Evolutionary conservation across 75 land plant species (phyloP).

Genomic region (Gnetum montanum): DNA sequence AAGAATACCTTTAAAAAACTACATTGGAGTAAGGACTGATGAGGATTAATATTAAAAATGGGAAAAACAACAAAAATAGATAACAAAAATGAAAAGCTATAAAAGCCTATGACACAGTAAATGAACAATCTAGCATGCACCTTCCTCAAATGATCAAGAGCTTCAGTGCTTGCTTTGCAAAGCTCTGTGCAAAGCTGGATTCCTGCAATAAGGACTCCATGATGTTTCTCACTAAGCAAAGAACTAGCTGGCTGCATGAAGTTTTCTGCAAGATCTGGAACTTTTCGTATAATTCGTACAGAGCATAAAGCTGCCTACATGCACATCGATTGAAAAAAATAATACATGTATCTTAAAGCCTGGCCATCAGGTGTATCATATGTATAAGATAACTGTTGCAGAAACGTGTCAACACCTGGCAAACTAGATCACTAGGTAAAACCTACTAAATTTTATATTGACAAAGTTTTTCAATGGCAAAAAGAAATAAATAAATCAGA

Average conservation of each 20-base stretch:
- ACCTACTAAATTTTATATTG: not conserved
- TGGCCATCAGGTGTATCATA: no score
- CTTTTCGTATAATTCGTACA: slow-evolving; percentile 90
- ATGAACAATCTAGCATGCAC: no score
- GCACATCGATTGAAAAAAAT: not conserved
- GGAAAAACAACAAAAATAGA: not conserved
- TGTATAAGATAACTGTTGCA: no score
- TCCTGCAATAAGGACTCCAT: slow-evolving; percentile 89
- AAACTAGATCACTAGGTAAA: no score
- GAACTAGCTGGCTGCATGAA: slow-evolving; percentile 65
- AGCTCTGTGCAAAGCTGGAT: slow-evolving; percentile 91
- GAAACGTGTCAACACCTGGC: not conserved
- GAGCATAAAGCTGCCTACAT: slow-evolving; percentile 96
- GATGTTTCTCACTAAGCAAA: slow-evolving; percentile 93
- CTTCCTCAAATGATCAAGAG: slow-evolving; percentile 82
- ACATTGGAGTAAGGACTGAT: not conserved
- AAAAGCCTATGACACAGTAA: no score
- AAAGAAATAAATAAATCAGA: not conserved
- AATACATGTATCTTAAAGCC: no score
- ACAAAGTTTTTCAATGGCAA: not conserved
- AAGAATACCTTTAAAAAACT: not conserved
- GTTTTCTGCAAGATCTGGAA: slow-evolving; percentile 91
- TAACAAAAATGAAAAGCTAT: no score
- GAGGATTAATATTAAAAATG: not conserved
- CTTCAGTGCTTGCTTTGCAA: slow-evolving; percentile 72